phyloP scores from a whole-genome alignment of 345 rosid species.

The Euphorbia peplus region DNA sequence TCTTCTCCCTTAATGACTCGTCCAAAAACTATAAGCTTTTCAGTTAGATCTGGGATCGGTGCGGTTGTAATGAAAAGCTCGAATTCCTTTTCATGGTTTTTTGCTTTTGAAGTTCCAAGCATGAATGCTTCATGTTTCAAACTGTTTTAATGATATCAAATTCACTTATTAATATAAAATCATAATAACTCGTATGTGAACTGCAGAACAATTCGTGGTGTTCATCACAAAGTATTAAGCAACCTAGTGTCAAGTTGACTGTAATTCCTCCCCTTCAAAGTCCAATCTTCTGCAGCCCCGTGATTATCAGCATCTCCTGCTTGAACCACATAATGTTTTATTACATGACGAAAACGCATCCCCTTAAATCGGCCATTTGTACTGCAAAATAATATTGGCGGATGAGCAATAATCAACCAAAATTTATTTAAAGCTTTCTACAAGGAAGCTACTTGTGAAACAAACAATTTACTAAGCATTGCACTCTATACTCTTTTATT shows the following conservation, averaged over 20 bases:
- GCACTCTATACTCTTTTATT: neutral
- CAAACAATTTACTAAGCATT: neutral
- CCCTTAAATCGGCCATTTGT: slow-evolving; percentile 27
- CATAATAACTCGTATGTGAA: neutral
- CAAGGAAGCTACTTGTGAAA: neutral
- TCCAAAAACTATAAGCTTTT: slow-evolving; percentile 32
- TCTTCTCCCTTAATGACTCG: slow-evolving; percentile 31
- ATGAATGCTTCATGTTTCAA: slow-evolving; percentile 33
- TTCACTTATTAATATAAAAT: neutral
- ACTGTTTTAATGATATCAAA: slow-evolving; percentile 8
- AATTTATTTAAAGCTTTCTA: neutral
- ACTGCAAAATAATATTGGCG: slow-evolving; percentile 9
- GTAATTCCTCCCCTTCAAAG: slow-evolving; percentile 25
- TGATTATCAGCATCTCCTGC: slow-evolving; percentile 21
- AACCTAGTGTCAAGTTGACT: slow-evolving; percentile 26
- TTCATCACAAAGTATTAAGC: neutral
- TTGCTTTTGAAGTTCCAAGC: slow-evolving; percentile 30
- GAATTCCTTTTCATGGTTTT: slow-evolving; percentile 17
- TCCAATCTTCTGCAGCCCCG: slow-evolving; percentile 26
- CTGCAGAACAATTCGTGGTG: neutral
- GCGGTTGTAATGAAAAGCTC: slow-evolving; percentile 35
- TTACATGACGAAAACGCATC: slow-evolving; percentile 26
- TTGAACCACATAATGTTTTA: slow-evolving; percentile 32
- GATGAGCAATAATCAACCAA: neutral
- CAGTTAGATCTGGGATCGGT: slow-evolving; percentile 33